Base-by-base conservation (phyloP, 2,329 filamentous ascomycete genomes). In the Scedosporium boydii region DNA sequence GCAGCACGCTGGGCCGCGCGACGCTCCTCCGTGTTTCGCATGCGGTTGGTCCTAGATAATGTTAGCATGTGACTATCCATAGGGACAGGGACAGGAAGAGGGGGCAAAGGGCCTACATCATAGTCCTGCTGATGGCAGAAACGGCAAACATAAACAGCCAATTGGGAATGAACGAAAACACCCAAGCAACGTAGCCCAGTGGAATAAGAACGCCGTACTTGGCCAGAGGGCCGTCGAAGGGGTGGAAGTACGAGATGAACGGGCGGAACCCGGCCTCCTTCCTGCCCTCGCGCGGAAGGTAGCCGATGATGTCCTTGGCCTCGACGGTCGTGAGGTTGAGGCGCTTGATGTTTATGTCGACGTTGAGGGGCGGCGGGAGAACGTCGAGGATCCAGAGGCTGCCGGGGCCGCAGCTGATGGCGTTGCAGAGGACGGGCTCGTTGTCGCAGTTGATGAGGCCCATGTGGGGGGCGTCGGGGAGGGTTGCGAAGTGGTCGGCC, bases 121-220 rank as follows among this genome's bases (percentile, higher is more conserved):
- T 82, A 63, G 79, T 83, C 71, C 89, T 82, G 80, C 86, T 91
- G 66, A 88, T 70, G 72, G 93, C 86, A 61, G 87, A 90, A 68
- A 93, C 80, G 58, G 84, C 72, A 67, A 93, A 80, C 90, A 93
- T 93, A 70, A 91, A 86, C 62, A 85, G 75, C 90, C 90, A 93
- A 78, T 87, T 86, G 63, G 89, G 83, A 63, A 91, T 75, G 58
- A 88, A 75, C 68, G 81, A 80, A 69, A 89, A 85, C 59, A 88
- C 75, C 83, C 85, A 91, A 68, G 91, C 78, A 60, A 82, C 67
- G 71, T 90, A 92, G 63, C 82, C 90, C 53, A 88, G 74, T 46
- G 88, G 87, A 60, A 88, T 75, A 38, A 82, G 78, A 34, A 91
- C 69, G 66, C 82, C 81, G 66, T 83, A 80, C 77, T 89, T 75